phyloP scores from a whole-genome alignment of 2,329 filamentous ascomycete genomes.

The Fusarium sp. region DNA sequence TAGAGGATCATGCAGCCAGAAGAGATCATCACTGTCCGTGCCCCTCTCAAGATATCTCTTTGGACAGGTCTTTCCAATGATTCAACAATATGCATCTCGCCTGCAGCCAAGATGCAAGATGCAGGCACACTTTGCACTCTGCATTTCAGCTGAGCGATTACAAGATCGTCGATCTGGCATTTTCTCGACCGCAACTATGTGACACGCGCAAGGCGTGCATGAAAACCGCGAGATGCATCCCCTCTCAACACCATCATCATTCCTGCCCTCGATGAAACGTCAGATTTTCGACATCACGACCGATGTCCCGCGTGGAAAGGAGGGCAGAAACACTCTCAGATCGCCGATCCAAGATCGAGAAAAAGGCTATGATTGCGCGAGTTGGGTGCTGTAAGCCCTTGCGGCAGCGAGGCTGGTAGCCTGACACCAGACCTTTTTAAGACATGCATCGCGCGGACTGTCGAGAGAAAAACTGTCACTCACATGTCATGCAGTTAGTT shows the following conservation, averaged over 20 bases:
- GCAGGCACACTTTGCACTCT: conserved; percentile 9
- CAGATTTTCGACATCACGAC: conserved; percentile 24
- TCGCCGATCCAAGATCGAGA: conserved; percentile 20
- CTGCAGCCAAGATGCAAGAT: conserved; percentile 22
- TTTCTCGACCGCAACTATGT: conserved; percentile 23
- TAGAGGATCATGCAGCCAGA: neutral
- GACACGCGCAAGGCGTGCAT: conserved; percentile 3
- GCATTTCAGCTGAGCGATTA: conserved; percentile 7
- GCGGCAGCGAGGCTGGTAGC: conserved; percentile 8
- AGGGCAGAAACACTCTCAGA: conserved; percentile 9
- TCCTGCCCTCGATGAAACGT: conserved; percentile 19
- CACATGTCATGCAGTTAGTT: neutral
- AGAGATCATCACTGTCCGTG: neutral
- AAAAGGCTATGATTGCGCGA: conserved; percentile 16
- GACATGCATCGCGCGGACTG: conserved; percentile 27
- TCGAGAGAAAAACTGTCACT: conserved; percentile 18
- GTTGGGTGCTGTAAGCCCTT: conserved; percentile 16
- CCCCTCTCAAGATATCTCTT: neutral
- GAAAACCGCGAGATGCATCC: conserved; percentile 8
- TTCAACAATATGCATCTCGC: conserved; percentile 10
- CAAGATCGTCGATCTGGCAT: neutral
- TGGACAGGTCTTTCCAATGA: neutral
- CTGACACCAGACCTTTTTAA: conserved; percentile 23
- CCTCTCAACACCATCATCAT: conserved; percentile 23
- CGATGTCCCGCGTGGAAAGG: neutral